Conservation (phyloP, 768 basidiomycete genomes). For the Arthromyces matolae region DNA sequence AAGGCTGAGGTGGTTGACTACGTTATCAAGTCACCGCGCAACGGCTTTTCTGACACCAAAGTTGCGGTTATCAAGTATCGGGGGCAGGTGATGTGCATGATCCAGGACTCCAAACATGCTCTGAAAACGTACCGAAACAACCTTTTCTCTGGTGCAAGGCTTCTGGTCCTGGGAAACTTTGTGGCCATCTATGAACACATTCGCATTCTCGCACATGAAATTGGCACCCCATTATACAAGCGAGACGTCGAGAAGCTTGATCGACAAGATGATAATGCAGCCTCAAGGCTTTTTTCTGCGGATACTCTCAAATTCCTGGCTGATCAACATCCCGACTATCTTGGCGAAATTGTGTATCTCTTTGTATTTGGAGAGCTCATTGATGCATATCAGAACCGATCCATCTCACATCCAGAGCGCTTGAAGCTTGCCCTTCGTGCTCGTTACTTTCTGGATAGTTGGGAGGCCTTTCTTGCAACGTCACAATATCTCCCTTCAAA, state of each 20-base stretch:
- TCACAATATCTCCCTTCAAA: slow-evolving; percentile 15
- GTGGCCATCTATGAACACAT: slow-evolving; percentile 20
- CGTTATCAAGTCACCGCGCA: not conserved
- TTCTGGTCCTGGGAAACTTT: slow-evolving; percentile 22
- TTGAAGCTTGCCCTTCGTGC: slow-evolving; percentile 28
- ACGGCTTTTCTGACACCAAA: slow-evolving; percentile 4
- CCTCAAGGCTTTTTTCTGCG: slow-evolving; percentile 35
- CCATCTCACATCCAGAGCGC: slow-evolving; percentile 22
- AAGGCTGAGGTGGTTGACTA: not conserved
- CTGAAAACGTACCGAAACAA: slow-evolving; percentile 29
- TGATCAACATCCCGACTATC: slow-evolving; percentile 21
- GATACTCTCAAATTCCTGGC: slow-evolving; percentile 22
- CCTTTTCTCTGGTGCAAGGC: slow-evolving; percentile 26
- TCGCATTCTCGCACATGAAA: slow-evolving; percentile 14
- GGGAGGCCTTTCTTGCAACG: slow-evolving; percentile 26
- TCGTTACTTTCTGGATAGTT: slow-evolving; percentile 27
- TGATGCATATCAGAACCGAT: slow-evolving; percentile 35
- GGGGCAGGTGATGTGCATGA: slow-evolving; percentile 2
- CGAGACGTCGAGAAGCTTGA: slow-evolving; percentile 38
- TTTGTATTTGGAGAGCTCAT: slow-evolving; percentile 38
- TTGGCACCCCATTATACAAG: slow-evolving; percentile 18
- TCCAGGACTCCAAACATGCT: slow-evolving; percentile 31
- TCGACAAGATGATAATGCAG: slow-evolving; percentile 43
- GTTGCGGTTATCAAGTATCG: not conserved
- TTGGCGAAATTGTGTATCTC: slow-evolving; percentile 30